Evolutionary conservation across 2,329 filamentous ascomycete species (phyloP), one percentile per base, ranked within the genome.

Genomic region (Verticillium longisporum): DNA sequence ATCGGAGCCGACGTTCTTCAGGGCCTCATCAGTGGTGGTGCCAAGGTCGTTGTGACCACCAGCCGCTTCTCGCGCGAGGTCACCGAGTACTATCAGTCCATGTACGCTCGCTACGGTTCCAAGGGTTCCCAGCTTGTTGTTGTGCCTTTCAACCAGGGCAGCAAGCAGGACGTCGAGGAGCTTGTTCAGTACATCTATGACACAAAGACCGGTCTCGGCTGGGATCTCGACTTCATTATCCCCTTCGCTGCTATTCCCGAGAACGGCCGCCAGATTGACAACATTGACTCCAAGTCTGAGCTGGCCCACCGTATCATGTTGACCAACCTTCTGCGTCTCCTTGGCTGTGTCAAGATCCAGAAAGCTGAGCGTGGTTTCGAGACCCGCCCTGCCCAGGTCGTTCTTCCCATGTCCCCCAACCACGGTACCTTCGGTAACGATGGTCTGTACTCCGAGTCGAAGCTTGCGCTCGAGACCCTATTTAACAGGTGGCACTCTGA

Each of bases 401-500:
- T 99, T 64, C 84, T 99, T 32, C 95, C 95, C 56, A 83, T 99
- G 9, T 99, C 95, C 2, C 95, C 95, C 62, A 99, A 99, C 80
- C 96, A 99, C 77, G 95, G 95, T 67, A 99, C 94, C 36, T 99
- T 99, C 69, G 95, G 95, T 72, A 97, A 92, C 73, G 95, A 99
- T 69, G 95, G 95, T 79, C 85, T 99, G 57, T 99, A 99, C 80
- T 96, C 95, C 6, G 95, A 99, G 79, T 98, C 95, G 56, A 99
- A 99, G 80, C 88, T 99, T 62, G 95, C 89, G 54, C 84, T 99
- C 9, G 95, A 99, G 82, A 98, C 95, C 4, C 85, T 99, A 41
- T 98, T 99, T 86, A 97, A 97, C 80, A 87, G 95, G 68, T 99
- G 95, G 95, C 90, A 96, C 77, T 96, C 95, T 0, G 95, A 99